Evolutionary conservation across 1,284 basidiomycete genomes (phyloP).

Genomic region (Ceratobasidium sp.): DNA sequence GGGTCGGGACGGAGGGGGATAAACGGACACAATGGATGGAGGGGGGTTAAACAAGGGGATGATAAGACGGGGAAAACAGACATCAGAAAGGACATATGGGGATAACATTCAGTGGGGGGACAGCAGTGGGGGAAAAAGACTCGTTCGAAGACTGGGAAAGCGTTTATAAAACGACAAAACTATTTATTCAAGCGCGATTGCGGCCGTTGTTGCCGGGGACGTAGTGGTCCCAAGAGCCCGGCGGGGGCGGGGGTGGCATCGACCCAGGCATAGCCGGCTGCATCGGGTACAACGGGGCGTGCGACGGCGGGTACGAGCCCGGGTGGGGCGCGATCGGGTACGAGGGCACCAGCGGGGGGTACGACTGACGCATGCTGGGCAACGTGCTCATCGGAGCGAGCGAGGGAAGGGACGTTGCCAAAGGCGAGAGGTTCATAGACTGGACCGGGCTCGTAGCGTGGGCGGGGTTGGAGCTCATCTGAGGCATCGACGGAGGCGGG

Average conservation of each 20-base stretch:
- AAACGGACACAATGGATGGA: constrained; percentile 1
- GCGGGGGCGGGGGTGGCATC: neutral
- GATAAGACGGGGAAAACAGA: neutral
- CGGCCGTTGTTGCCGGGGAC: neutral
- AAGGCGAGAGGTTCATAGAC: neutral
- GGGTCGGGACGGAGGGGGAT: constrained; percentile 5
- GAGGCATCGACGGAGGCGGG: neutral
- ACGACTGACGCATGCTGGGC: constrained; percentile 18
- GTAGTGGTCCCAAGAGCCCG: constrained; percentile 1
- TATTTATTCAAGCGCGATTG: neutral
- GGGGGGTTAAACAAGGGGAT: neutral
- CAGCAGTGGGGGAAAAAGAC: constrained; percentile 14
- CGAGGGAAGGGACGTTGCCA: neutral
- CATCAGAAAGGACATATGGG: neutral
- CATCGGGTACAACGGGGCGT: constrained; percentile 33
- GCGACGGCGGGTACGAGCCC: constrained; percentile 2
- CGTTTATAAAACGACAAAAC: constrained; percentile 30
- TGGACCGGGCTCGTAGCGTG: constrained; percentile 3
- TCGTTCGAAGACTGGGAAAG: constrained; percentile 17
- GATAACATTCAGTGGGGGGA: neutral
- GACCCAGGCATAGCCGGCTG: neutral
- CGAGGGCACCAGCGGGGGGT: constrained; percentile 20
- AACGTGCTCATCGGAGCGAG: constrained; percentile 10
- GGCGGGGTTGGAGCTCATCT: neutral
- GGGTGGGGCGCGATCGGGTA: neutral